phyloP scores from a whole-genome alignment of 257 asterid species.

The Capsicum baccatum region DNA sequence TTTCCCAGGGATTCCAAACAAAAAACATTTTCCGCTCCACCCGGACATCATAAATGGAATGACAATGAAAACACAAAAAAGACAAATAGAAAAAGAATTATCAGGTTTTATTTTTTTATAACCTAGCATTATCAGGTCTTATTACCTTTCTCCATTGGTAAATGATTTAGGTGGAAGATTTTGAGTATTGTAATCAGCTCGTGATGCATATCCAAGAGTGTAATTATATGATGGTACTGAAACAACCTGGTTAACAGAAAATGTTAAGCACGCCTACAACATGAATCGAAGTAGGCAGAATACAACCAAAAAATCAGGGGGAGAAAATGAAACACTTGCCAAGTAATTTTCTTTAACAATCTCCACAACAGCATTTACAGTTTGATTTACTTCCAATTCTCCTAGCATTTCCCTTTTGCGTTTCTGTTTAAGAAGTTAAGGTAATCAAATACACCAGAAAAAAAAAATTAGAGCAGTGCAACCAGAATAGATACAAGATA shows the following conservation, averaged over 20 bases:
- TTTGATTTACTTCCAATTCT: constrained; percentile 77
- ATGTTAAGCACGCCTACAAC: not conserved
- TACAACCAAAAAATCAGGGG: not conserved
- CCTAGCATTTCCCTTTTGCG: constrained; percentile 65
- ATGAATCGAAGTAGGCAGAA: constrained; percentile 30
- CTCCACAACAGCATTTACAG: constrained; percentile 76
- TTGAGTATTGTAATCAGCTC: constrained; percentile 88
- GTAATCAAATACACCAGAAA: constrained; percentile 23
- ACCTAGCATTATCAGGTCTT: not conserved
- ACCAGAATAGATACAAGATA: constrained; percentile 8
- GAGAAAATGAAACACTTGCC: constrained; percentile 51
- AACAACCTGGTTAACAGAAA: constrained; percentile 62
- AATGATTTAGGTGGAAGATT: constrained; percentile 61
- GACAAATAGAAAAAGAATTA: not conserved
- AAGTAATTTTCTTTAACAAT: constrained; percentile 86
- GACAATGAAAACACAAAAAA: not conserved
- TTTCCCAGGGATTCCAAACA: no score
- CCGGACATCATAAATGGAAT: not conserved
- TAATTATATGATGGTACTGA: constrained; percentile 69
- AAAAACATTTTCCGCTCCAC: not conserved
- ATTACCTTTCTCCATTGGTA: constrained; percentile 81
- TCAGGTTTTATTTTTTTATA: constrained; percentile 23
- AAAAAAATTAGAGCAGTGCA: constrained; percentile 22
- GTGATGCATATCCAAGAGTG: constrained; percentile 81
- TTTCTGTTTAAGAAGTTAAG: constrained; percentile 55